A percentile compares a stretch with the other conserved stretches of the same genome.
Conservation (phyloP, 352 stramenopile species). For the Globisporangium heterothallicum region DNA sequence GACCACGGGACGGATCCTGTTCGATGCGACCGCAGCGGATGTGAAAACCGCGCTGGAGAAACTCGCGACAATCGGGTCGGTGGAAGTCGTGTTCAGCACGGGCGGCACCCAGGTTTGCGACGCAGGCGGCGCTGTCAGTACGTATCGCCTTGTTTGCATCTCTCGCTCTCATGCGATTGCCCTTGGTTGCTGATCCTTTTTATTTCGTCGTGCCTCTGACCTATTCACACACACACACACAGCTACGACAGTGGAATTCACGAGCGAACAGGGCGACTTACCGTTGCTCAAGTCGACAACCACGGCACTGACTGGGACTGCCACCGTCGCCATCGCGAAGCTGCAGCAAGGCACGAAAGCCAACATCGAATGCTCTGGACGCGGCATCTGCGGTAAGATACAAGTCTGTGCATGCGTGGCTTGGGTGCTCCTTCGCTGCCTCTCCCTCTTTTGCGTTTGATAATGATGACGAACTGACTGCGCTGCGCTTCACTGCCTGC, state of each 20-base stretch:
- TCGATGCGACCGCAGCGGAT: slow-evolving; percentile 25
- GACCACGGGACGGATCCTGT: slow-evolving; percentile 49
- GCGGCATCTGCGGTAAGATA: slow-evolving; percentile 76
- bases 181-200: no score
- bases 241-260: slow-evolving; percentile 66
- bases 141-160: slow-evolving; percentile 7
- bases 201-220: background rate
- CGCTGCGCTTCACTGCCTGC: background rate
- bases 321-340: slow-evolving; percentile 27
- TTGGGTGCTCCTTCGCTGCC: no score
- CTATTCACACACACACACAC: background rate
- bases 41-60: slow-evolving; percentile 53
- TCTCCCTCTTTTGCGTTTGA: no score
- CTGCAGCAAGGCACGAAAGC: slow-evolving; percentile 61
- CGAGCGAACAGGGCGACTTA: slow-evolving; percentile 58
- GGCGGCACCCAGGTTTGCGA: slow-evolving; percentile 32
- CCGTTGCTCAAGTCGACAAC: slow-evolving; percentile 31
- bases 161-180: background rate
- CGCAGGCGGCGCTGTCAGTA: slow-evolving; percentile 29
- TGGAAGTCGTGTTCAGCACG: slow-evolving; percentile 46
- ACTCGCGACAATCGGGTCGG: slow-evolving; percentile 42
- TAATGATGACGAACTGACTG: slow-evolving; percentile 1
- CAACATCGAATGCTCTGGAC: slow-evolving; percentile 68
- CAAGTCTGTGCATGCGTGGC: no score
- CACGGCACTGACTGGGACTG: slow-evolving; percentile 24